Base-by-base conservation (phyloP, 352 stramenopile species). In the Pythium brassicae region DNA sequence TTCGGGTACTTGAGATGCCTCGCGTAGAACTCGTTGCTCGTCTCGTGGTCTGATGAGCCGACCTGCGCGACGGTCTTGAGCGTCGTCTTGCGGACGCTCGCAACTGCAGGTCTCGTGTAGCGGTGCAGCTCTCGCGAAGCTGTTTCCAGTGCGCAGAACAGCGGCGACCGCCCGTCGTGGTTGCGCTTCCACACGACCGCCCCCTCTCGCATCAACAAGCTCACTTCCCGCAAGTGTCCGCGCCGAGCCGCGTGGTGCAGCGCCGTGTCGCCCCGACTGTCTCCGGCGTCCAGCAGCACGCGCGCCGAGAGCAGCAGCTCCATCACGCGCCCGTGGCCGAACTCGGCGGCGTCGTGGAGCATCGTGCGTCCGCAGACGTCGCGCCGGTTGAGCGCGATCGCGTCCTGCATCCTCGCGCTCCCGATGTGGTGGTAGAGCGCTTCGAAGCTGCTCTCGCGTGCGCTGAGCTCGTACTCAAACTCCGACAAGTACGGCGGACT, bases 301-400 rank as follows among this genome's bases (percentile, higher is more conserved):
- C 68, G 57, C 26, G 62, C 51, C 53, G 78, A 74, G 14, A 88
- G 55, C 22, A 88, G 47, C 6, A 83, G 27, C 45, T 86, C 73
- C 49, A 88, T 68, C 1, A 86, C 46, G 45, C 76, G 71, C 5
- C 53, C 50, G 45, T 88, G 73, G 0, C 78, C 78, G 50, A 76
- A 72, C 40, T 86, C 71, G n/a, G 71, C 78, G 25, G 68, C 65
- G 32, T 88, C 75, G n/a, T 86, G 78, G 29, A 88, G 66, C 68
- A 88, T 73, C 17, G 78, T 83, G 12, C 78, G 71, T 6, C 75
- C 71, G 11, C 76, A 61, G 6, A 82, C 50, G 58, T 88, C 78
- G n/a, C 50, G 59, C 27, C 78, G 68, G 27, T 84, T 84, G 15
- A 87, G 55, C 29, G 53, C 67, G 53, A 83, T 60, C 20, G 76